Evolutionary conservation across 208 protist genomes (phyloP), one percentile per base, ranked within the genome.

Genomic region (Trypanosoma cruzi): DNA sequence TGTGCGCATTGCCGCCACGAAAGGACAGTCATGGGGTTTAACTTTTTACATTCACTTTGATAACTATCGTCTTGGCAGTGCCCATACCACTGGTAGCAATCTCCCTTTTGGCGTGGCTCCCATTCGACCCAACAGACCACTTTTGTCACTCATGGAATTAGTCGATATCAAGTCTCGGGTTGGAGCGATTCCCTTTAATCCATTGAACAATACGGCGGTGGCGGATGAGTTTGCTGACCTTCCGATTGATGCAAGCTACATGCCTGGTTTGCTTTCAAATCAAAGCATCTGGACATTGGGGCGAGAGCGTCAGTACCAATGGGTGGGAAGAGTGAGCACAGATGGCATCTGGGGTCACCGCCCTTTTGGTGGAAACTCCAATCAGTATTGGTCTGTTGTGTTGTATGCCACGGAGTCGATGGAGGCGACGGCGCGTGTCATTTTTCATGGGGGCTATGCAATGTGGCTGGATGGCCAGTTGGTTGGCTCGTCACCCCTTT

Each of bases 171-270:
- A 68, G 22, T 24, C 31, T 16, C 32, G 20, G 20, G 31, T 36
- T 2, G 52, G 64, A 24, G 64, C 52, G n/a, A 59, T 68, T 52
- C 64, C 64, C n/a, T 59, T 59, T 59, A 50, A 68, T 24, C 64
- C 52, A 13, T n/a, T 10, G 22, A 48, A 57, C 24, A 2, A 28
- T 22, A 59, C 52, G 34, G 46, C 50, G 28, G 22, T 31, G 22
- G 24, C 4, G 22, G n/a, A 48, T 18, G 18, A 40, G 0, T 55
- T 68, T 13, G 20, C 46, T 14, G 64, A 68, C 22, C 20, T 68
- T 32, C 64, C 64, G 20, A 36, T 68, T 11, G 3, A 24, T 36
- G 18, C 64, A 4, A n/a, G 4, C 16, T 55, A 57, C 29, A 50
- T 22, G 22, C 52, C 64, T 24, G 26, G 46, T 26, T 18, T 59